phyloP scores from a whole-genome alignment of 352 stramenopile species.

The Plasmopara halstedii region DNA sequence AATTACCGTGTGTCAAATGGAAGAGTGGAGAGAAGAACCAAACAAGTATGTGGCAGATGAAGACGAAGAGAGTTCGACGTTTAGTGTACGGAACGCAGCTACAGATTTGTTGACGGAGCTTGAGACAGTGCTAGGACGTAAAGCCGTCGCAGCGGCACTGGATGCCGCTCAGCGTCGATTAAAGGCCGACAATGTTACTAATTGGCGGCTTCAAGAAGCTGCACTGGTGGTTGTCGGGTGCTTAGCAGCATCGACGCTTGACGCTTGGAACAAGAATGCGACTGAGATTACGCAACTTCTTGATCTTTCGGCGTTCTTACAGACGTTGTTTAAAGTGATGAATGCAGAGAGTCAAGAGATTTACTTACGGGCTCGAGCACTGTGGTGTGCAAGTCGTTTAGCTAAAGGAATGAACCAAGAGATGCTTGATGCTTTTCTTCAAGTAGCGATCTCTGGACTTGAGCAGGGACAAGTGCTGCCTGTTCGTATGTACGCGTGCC shows the following conservation, averaged over 20 bases:
- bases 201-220: slow-evolving; percentile 70
- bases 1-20: slow-evolving; percentile 66
- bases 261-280: slow-evolving; percentile 46
- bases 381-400: slow-evolving; percentile 77
- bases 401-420: slow-evolving; percentile 60
- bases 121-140: slow-evolving; percentile 53
- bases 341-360: slow-evolving; percentile 54
- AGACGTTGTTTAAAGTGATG: slow-evolving; percentile 76
- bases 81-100: slow-evolving; percentile 69
- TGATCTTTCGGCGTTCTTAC: slow-evolving; percentile 53
- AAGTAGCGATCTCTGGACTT: slow-evolving; percentile 65
- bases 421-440: slow-evolving; percentile 63
- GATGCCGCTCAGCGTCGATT: slow-evolving; percentile 59
- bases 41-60: slow-evolving; percentile 84
- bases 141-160: slow-evolving; percentile 46
- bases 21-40: slow-evolving; percentile 68
- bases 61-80: slow-evolving; percentile 74
- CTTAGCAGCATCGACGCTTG: slow-evolving; percentile 47
- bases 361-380: slow-evolving; percentile 62
- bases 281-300: slow-evolving; percentile 39
- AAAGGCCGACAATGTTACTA: slow-evolving; percentile 31
- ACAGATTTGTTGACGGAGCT: slow-evolving; percentile 58
- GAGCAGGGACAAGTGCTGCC: slow-evolving; percentile 64
- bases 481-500: slow-evolving; percentile 72
- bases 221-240: slow-evolving; percentile 63